phyloP scores from a whole-genome alignment of 345 rosid genomes.

The Sisymbrium irio region DNA sequence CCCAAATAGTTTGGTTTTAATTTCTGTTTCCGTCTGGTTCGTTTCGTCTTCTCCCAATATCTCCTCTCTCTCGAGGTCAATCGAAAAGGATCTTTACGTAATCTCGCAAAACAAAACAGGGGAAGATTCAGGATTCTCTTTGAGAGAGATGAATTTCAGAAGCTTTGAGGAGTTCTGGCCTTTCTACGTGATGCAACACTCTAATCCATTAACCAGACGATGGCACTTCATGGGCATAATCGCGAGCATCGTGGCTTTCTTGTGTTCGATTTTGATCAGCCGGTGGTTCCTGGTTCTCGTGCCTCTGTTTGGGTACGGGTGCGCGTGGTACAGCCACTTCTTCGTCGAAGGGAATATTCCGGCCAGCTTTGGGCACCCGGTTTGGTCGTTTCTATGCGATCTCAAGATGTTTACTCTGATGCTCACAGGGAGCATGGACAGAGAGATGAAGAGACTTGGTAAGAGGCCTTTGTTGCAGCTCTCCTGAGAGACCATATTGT shows the following conservation, averaged over 20 bases:
- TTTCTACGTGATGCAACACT: constrained; percentile 84
- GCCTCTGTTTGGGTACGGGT: constrained; percentile 75
- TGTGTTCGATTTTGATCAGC: constrained; percentile 55
- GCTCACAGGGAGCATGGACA: constrained; percentile 93
- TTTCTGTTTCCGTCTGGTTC: background rate
- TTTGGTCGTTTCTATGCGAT: constrained; percentile 88
- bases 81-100: background rate
- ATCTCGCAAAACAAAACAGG: background rate
- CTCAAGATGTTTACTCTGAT: constrained; percentile 88
- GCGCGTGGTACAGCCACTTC: constrained; percentile 96
- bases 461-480: constrained; percentile 77
- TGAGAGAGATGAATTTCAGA: constrained; percentile 72
- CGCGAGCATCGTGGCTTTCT: constrained; percentile 42
- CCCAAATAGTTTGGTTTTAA: background rate
- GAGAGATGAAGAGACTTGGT: constrained; percentile 91
- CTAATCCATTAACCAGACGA: constrained; percentile 75
- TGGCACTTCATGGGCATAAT: constrained; percentile 89
- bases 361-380: constrained; percentile 77
- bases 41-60: background rate
- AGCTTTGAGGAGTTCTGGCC: constrained; percentile 93
- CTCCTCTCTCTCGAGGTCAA: constrained; percentile 1
- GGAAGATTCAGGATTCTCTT: background rate
- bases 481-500: constrained; percentile 38
- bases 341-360: constrained; percentile 88
- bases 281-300: constrained; percentile 58